Evolutionary conservation across 2,329 filamentous ascomycete species (phyloP), one percentile per base, ranked within the genome.

Genomic region (Paecilomyces fulvus): DNA sequence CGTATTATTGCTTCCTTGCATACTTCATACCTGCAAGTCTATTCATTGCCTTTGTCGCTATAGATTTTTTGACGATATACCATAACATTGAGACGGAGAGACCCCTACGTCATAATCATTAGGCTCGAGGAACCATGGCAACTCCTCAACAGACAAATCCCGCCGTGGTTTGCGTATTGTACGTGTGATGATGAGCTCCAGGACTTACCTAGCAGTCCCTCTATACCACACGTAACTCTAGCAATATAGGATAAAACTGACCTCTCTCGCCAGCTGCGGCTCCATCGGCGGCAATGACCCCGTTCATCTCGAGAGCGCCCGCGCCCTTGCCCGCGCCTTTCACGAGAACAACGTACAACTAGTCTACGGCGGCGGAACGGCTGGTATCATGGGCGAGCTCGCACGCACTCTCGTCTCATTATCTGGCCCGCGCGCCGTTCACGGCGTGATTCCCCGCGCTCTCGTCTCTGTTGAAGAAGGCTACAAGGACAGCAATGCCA

Each of bases 381-480:
- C 90, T 37, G 94, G 94, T 9, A 82, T 99, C 50, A 99, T 99
- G 94, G 94, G 94, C 68, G 91, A 96, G 70, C 75, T 97, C 10
- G 90, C 94, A 50, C 87, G 87, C 65, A 92, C 90, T 0, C 85
- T 99, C 28, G 90, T 95, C 63, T 80, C 87, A 0, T 83, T 96
- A 60, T 85, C 86, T 4, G 92, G 94, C 2, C 90, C 92, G 0
- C 73, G 85, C 53, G 77, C 87, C 11, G 94, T 97, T 14, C 92
- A 96, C 76, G 94, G 94, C 68, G 89, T 99, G 70, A 96, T 99
- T 66, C 94, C 94, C 4, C 83, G 87, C 53, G 88, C 92, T 0
- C 83, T 99, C 5, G 84, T 96, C 49, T 82, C 83, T 63, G 87
- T 87, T 71, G 92, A 96, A 56, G 65, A 64, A 6, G 65, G 69